Conservation (phyloP, 345 rosid species). For the Conringia planisiliqua region DNA sequence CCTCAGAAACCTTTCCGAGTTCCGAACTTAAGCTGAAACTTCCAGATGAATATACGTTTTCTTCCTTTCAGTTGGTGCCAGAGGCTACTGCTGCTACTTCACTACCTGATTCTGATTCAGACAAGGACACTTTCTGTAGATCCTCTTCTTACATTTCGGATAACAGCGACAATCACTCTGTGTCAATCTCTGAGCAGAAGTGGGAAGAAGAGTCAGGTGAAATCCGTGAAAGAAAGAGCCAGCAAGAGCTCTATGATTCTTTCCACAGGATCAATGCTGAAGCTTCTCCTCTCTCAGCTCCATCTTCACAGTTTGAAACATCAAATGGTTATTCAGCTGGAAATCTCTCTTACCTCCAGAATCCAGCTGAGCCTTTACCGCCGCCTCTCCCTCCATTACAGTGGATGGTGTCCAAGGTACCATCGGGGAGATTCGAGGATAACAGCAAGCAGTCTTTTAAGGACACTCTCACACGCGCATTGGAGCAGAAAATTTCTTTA, state of each 20-base stretch:
- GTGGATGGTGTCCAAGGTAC: slow-evolving; percentile 47
- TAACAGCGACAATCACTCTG: slow-evolving; percentile 47
- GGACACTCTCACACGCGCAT: slow-evolving; percentile 23
- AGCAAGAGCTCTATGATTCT: slow-evolving; percentile 49
- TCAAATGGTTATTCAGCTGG: slow-evolving; percentile 31
- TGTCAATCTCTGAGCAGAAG: slow-evolving; percentile 73
- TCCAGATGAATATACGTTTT: slow-evolving; percentile 66
- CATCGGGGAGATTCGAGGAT: slow-evolving; percentile 29
- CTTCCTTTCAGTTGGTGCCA: slow-evolving; percentile 89
- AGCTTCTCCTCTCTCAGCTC: slow-evolving; percentile 32
- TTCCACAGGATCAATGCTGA: slow-evolving; percentile 34
- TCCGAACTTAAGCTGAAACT: slow-evolving; percentile 65
- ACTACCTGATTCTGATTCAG: slow-evolving; percentile 58
- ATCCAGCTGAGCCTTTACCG: slow-evolving; percentile 42
- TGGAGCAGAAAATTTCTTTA: slow-evolving; percentile 25
- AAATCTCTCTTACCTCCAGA: slow-evolving; percentile 31
- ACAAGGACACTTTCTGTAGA: slow-evolving; percentile 85
- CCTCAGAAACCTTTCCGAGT: slow-evolving; percentile 49
- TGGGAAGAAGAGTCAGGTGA: slow-evolving; percentile 43
- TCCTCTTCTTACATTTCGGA: slow-evolving; percentile 76
- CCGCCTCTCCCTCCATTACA: slow-evolving; percentile 79
- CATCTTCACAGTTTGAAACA: slow-evolving; percentile 34
- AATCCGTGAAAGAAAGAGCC: slow-evolving; percentile 38
- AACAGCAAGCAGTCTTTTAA: slow-evolving; percentile 34
- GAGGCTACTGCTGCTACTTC: slow-evolving; percentile 42